Base-by-base conservation (phyloP, 495 filamentous ascomycete species). In the Mytilinidion resinicola region DNA sequence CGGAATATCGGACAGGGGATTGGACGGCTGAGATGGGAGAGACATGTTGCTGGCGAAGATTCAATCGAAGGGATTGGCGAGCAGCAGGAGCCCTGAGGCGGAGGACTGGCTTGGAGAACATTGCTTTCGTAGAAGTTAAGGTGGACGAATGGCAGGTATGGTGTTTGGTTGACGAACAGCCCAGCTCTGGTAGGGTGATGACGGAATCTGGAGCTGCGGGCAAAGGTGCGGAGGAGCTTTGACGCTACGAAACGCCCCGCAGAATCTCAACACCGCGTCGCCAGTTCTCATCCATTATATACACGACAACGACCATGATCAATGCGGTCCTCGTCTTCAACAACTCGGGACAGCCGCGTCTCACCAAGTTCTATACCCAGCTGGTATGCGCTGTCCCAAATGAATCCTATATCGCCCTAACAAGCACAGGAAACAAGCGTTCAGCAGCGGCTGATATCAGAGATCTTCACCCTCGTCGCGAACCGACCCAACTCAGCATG, bases 271-370 rank as follows among this genome's bases (percentile, higher is more conserved):
- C 25, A 30, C 25, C 3, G 25, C 25, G 25, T 30, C 25, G 25
- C 6, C 25, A 30, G 6, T 3, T 2, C 25, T 6, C 25, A 30
- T 30, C 25, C 6, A 30, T 30, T 6, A 30, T 3, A 30, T 3
- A 30, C 25, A 30, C 3, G 6, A 30, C 25, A 6, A 0, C 19
- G 43, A 62, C 59, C 56, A 98, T 99, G 93, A 97, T 99, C 75
- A 99, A 96, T 80, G 93, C 93, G 36, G 90, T 99, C 51, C 80
- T 99, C 41, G 91, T 99, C 69, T 99, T 99, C 80, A 99, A 99
- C 71, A 96, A 96, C 73, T 88, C 88, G 57, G 93, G 93, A 59
- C 91, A 97, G 69, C 92, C 93, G 14, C 87, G 93, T 35, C 82
- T 99, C 57, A 97, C 92, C 59, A 97, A 96, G 68, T 99, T 99